Percentiles rank a stretch among this genome's conserved stretches.
Evolutionary conservation across 2,329 filamentous ascomycete genomes (phyloP).

Genomic region (Penicillium expansum): DNA sequence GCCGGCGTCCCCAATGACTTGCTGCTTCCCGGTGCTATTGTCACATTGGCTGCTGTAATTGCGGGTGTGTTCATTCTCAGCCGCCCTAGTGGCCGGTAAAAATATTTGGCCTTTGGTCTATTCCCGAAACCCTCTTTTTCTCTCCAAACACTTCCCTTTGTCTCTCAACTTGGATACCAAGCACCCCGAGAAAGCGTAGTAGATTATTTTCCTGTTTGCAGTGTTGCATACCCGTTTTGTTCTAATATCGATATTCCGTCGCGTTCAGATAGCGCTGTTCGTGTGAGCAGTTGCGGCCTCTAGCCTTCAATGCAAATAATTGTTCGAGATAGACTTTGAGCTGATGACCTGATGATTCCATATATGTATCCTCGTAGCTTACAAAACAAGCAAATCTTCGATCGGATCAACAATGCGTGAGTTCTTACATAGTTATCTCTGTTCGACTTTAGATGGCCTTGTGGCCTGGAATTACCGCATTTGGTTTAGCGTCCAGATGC

Average conservation of each 20-base stretch:
- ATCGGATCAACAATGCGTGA: neutral
- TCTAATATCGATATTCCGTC: conserved; percentile 27
- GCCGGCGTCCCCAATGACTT: conserved; percentile 91
- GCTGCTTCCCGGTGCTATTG: conserved; percentile 87
- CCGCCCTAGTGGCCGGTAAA: conserved; percentile 55
- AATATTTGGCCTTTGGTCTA: conserved; percentile 3
- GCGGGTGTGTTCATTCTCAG: conserved; percentile 88
- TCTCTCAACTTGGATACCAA: conserved; percentile 1
- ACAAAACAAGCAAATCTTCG: neutral
- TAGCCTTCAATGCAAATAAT: conserved; percentile 31
- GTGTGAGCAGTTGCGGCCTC: conserved; percentile 21
- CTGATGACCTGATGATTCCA: too few species aligned
- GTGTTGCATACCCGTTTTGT: conserved; percentile 23
- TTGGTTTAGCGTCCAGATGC: conserved; percentile 18
- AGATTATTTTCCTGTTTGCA: neutral
- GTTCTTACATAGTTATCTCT: neutral
- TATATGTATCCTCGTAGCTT: neutral
- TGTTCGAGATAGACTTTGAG: neutral
- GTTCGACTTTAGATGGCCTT: conserved; percentile 7
- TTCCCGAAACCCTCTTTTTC: conserved; percentile 8
- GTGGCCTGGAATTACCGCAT: conserved; percentile 9
- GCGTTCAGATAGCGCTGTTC: conserved; percentile 27
- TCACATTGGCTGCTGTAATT: conserved; percentile 92
- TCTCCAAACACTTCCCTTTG: conserved; percentile 8
- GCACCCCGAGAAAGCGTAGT: conserved; percentile 1